phyloP scores from a whole-genome alignment of 2,329 filamentous ascomycete species.

The Calycina herbarum region DNA sequence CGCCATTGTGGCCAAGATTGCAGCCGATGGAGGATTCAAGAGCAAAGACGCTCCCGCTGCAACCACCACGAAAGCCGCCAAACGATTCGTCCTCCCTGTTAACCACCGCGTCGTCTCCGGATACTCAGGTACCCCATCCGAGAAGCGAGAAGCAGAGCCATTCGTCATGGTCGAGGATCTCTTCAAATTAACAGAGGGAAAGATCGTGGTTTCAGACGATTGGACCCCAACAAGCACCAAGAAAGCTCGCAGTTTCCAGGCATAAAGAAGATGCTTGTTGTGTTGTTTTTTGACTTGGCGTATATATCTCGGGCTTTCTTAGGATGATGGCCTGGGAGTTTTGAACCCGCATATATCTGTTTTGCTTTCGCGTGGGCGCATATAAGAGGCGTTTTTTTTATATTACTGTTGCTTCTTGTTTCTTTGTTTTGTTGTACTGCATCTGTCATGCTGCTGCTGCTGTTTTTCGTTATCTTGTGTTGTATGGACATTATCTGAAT shows the following conservation, averaged over 20 bases:
- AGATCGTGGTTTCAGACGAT: slow-evolving; percentile 17
- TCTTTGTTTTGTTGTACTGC: not conserved
- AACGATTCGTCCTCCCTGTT: slow-evolving; percentile 27
- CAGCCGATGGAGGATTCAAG: slow-evolving; percentile 37
- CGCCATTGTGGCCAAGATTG: slow-evolving; percentile 49
- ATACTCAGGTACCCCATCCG: slow-evolving; percentile 9
- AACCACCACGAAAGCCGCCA: slow-evolving; percentile 14
- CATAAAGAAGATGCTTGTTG: slow-evolving; percentile 13
- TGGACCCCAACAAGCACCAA: slow-evolving; percentile 9
- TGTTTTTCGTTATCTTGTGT: not conserved
- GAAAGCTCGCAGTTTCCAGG: slow-evolving; percentile 25
- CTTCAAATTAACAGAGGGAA: slow-evolving; percentile 9
- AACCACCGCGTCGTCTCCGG: slow-evolving; percentile 20
- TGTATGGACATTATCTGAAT: not conserved
- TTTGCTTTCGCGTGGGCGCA: slow-evolving; percentile 10
- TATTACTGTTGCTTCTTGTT: not conserved
- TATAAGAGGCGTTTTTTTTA: slow-evolving; percentile 5
- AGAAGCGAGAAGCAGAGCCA: slow-evolving; percentile 8
- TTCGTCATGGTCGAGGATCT: slow-evolving; percentile 19
- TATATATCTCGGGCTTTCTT: slow-evolving; percentile 13
- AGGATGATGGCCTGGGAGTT: slow-evolving; percentile 6
- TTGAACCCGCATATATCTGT: not conserved
- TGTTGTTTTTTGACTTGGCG: not conserved
- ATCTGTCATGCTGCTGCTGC: not conserved
- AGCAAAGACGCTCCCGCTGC: not conserved